phyloP scores from a whole-genome alignment of 331 rosid genomes.

The Spiraea crenata region DNA sequence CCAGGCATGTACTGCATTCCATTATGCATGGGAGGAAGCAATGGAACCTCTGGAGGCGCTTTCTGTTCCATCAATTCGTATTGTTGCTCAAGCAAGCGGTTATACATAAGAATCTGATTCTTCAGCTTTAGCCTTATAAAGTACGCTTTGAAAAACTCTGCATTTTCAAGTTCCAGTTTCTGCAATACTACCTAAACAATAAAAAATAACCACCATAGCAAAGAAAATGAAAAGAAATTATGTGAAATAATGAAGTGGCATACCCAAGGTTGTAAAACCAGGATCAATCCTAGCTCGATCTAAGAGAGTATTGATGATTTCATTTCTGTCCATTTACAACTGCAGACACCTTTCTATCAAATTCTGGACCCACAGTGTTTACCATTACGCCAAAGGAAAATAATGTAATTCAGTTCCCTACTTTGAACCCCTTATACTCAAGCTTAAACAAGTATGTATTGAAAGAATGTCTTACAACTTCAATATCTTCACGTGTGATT shows the following conservation, averaged over 20 bases:
- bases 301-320: constrained; percentile 12
- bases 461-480: constrained; percentile 5
- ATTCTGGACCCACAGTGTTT: constrained; percentile 22
- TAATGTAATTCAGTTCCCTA: neutral
- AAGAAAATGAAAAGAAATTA: no score
- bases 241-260: neutral
- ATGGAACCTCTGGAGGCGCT: neutral
- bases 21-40: neutral
- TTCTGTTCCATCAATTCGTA: constrained; percentile 15
- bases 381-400: neutral
- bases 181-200: no score
- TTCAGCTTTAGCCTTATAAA: neutral
- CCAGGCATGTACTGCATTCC: constrained; percentile 11
- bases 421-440: neutral
- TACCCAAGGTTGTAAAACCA: constrained; percentile 21
- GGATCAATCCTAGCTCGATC: constrained; percentile 18
- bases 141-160: constrained; percentile 21
- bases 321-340: constrained; percentile 14
- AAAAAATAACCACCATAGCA: no score
- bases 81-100: constrained; percentile 18
- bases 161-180: constrained; percentile 22
- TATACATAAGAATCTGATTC: constrained; percentile 9
- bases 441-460: neutral
- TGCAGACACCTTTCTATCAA: constrained; percentile 26
- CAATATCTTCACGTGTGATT: constrained; percentile 15